These are phyloP conservation scores for Sclerotinia sclerotiorum DNA, from an alignment of 2,329 filamentous ascomycete species.

Conservation along the genomic window DNA sequence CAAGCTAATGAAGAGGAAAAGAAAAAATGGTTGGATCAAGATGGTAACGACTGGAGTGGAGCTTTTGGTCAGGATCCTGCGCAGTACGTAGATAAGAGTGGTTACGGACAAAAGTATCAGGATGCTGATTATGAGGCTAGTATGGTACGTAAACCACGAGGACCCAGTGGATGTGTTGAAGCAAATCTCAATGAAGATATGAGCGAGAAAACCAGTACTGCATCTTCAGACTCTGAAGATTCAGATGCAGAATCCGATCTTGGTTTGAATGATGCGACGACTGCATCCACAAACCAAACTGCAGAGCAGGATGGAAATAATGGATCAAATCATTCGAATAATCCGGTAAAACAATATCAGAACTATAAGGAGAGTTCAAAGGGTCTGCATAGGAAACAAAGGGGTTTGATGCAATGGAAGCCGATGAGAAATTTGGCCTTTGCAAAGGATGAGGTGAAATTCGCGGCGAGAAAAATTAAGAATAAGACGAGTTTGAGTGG, in stretches of 20 bases:
- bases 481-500: constrained; percentile 76
- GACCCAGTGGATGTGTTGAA: constrained; percentile 19
- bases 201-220: constrained; percentile 25
- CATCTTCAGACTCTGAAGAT: constrained; percentile 24
- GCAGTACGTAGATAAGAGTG: constrained; percentile 33
- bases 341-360: constrained; percentile 58
- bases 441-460: constrained; percentile 83
- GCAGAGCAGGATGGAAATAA: constrained; percentile 6
- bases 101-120: constrained; percentile 14
- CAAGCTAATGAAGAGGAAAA: constrained; percentile 70
- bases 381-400: constrained; percentile 79
- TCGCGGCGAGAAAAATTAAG: constrained; percentile 71
- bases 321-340: constrained; percentile 42
- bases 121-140: constrained; percentile 26
- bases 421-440: constrained; percentile 84
- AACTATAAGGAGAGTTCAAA: constrained; percentile 67
- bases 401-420: constrained; percentile 93
- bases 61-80: constrained; percentile 78
- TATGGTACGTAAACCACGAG: constrained; percentile 18
- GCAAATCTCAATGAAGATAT: constrained; percentile 39
- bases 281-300: constrained; percentile 11
- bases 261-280: constrained; percentile 57
- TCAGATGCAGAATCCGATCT: constrained; percentile 47
- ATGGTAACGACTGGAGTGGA: constrained; percentile 82
- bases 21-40: constrained; percentile 73